These are phyloP conservation scores for Millerozyma miso DNA, from an alignment of 805 yeast genomes.

Conservation along the genomic window DNA sequence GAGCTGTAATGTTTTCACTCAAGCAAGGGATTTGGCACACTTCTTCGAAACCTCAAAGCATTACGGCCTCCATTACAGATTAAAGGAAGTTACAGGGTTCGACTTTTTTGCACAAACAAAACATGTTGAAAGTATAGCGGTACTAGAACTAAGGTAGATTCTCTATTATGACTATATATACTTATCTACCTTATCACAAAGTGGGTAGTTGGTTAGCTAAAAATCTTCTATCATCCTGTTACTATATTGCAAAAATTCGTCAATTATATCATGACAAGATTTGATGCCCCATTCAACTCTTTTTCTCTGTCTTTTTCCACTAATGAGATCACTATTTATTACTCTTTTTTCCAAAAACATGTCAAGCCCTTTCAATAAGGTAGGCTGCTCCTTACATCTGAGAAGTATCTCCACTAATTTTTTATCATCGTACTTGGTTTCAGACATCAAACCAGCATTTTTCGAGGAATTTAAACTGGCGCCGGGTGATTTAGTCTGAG, in stretches of 20 bases:
- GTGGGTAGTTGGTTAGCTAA: neutral
- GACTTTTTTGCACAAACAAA: conserved; percentile 56
- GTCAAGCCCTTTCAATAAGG: conserved; percentile 62
- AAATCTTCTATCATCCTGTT: conserved; percentile 2
- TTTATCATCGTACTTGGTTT: conserved; percentile 44
- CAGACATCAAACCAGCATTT: conserved; percentile 19
- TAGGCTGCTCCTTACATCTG: conserved; percentile 55
- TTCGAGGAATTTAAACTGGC: conserved; percentile 34
- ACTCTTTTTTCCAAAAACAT: conserved; percentile 52
- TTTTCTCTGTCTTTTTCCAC: conserved; percentile 50
- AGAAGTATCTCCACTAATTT: conserved; percentile 45
- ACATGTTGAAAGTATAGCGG: conserved; percentile 54
- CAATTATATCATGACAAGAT: conserved; percentile 49
- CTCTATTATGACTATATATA: conserved; percentile 1
- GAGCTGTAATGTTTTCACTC: conserved; percentile 44
- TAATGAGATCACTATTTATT: conserved; percentile 41
- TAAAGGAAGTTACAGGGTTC: conserved; percentile 32
- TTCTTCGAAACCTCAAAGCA: conserved; percentile 21
- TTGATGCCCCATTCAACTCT: conserved; percentile 68
- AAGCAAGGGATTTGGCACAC: conserved; percentile 38
- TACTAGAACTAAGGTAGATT: conserved; percentile 24
- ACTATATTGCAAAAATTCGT: conserved; percentile 29
- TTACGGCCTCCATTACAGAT: conserved; percentile 12
- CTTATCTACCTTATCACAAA: conserved; percentile 1
- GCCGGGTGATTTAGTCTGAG: conserved; percentile 47